phyloP scores from a whole-genome alignment of 345 rosid genomes.

The Moricandia moricandioides region DNA sequence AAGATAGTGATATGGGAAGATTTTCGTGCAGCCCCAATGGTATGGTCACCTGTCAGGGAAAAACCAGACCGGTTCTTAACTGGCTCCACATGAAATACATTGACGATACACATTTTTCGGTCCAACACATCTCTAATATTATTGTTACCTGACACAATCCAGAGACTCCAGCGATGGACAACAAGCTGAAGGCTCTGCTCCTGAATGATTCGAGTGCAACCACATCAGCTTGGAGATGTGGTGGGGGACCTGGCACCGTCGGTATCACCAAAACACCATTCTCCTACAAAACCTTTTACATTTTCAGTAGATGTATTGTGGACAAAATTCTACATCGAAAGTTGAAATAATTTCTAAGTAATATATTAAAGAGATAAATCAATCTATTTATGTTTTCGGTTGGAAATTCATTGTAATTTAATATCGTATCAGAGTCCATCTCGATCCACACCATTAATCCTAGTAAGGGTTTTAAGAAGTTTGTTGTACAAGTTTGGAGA shows the following conservation, averaged over 20 bases:
- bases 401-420: background rate
- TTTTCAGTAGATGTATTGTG: background rate
- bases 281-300: constrained; percentile 43
- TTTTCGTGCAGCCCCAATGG: constrained; percentile 57
- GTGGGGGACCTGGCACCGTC: constrained; percentile 77
- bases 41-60: constrained; percentile 55
- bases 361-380: too few species aligned
- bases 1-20: constrained; percentile 64
- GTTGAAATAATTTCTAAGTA: too few species aligned
- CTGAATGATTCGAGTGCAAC: constrained; percentile 48
- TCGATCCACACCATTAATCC: background rate
- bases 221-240: constrained; percentile 62
- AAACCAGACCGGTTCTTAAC: constrained; percentile 8
- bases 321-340: background rate
- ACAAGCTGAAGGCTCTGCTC: constrained; percentile 65
- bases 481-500: background rate
- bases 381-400: background rate
- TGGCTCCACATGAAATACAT: background rate
- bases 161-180: constrained; percentile 72
- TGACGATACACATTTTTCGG: too few species aligned
- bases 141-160: constrained; percentile 82
- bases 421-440: background rate
- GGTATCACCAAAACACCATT: constrained; percentile 70
- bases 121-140: too few species aligned
- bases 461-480: background rate